Conservation (phyloP, 257 asterid species). For the Pogostemon cablin region DNA sequence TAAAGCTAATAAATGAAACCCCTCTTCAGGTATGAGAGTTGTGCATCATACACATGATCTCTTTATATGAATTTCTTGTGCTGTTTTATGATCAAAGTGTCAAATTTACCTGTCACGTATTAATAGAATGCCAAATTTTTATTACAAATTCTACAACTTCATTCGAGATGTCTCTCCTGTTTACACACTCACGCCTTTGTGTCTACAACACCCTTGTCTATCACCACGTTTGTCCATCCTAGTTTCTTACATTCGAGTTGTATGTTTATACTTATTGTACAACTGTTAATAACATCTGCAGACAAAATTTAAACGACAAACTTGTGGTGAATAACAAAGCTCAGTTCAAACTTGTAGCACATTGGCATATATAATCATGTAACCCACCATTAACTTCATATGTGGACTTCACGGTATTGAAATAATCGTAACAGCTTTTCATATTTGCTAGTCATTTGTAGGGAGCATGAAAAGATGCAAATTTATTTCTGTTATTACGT, state of each 20-base stretch:
- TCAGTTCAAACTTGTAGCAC: not conserved
- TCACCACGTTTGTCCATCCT: not conserved
- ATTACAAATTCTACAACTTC: not conserved
- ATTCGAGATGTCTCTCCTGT: not conserved
- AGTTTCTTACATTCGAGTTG: not conserved
- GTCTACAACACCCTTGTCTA: not conserved
- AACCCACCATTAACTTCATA: constrained; percentile 1
- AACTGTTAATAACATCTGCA: no score
- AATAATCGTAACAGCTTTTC: not conserved
- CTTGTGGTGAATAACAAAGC: not conserved
- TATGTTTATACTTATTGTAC: no score
- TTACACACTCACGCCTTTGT: not conserved
- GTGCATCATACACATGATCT: no score
- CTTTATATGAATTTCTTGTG: no score
- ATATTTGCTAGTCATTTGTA: not conserved
- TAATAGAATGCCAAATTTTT: not conserved
- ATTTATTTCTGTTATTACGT: not conserved
- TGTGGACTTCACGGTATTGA: not conserved
- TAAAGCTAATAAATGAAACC: not conserved
- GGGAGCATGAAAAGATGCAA: not conserved
- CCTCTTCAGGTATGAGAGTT: not conserved
- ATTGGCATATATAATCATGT: not conserved
- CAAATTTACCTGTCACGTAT: no score
- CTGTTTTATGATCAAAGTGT: no score
- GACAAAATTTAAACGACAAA: no score